Percentiles rank a stretch among this genome's conserved stretches.
These are phyloP conservation scores for Pseudomonodictys pantanalensis DNA, from an alignment of 495 filamentous ascomycete genomes.

Conservation along the genomic window DNA sequence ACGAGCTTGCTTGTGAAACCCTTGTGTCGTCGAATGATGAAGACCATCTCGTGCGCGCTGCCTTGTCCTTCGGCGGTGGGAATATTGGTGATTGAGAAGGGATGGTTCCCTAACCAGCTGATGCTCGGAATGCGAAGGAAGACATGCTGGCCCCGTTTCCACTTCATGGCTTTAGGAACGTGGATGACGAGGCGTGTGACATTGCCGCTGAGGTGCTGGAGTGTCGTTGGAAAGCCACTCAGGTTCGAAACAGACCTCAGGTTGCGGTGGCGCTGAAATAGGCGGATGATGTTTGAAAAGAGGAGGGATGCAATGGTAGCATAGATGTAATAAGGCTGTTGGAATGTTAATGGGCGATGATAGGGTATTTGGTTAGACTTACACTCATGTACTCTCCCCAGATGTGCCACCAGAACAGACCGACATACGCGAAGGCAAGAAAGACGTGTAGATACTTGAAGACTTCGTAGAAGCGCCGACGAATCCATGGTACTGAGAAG, in stretches of 20 bases:
- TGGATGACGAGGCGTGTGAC: conserved; percentile 16
- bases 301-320: conserved; percentile 5
- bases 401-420: conserved; percentile 23
- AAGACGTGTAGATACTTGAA: conserved; percentile 22
- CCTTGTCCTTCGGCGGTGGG: neutral
- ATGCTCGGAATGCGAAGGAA: conserved; percentile 16
- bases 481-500: conserved; percentile 17
- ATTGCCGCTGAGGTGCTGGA: conserved; percentile 16
- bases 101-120: conserved; percentile 17
- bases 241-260: neutral
- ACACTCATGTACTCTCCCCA: conserved; percentile 29
- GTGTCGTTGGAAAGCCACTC: conserved; percentile 9
- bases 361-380: neutral
- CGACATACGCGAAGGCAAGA: conserved; percentile 13
- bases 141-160: conserved; percentile 24
- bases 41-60: conserved; percentile 14
- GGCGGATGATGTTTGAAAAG: conserved; percentile 8
- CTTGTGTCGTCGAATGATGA: conserved; percentile 8
- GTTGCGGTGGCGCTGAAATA: conserved; percentile 5
- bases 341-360: neutral
- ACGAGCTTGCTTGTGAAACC: conserved; percentile 18
- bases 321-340: conserved; percentile 17
- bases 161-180: conserved; percentile 19
- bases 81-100: conserved; percentile 22
- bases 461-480: conserved; percentile 11